Base-by-base conservation (phyloP, 129 eudicot genomes). In the Tagetes erecta region DNA sequence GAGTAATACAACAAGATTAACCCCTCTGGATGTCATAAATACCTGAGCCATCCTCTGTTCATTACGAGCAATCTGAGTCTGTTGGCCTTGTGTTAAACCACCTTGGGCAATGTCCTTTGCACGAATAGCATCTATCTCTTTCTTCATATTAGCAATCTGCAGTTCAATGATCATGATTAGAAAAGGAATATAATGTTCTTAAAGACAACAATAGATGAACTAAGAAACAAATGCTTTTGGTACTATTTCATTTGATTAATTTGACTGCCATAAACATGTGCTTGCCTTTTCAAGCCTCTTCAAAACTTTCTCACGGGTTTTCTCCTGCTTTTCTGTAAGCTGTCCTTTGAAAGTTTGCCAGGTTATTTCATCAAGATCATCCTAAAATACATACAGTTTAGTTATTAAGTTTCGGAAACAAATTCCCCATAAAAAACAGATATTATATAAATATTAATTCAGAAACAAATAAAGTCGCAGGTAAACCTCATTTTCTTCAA, bases 81-180 rank as follows among this genome's bases (percentile, higher is more conserved):
- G 99, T 57, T 95, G 99, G 14, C 99, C 99, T 78, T 95, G 99
- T 59, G 99, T 95, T 85, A 95, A 82, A 70, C 99, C 99, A 74
- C 99, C 99, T 85, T 95, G 99, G 67, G 99, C 37, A 69, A 95
- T 95, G 68, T 95, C 99, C 88, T 95, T 95, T 0, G 96, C 99
- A 68, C 99, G 97, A 33, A 95, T 95, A 67, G 99, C 97, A 82
- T 89, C 91, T 74, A 95, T 95, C 83, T 95, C 99, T 78, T 95
- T 95, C 82, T 95, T 95, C 99, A 95, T 95, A 78, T 95, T 91
- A 53, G 96, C 88, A 76, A 95, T 86, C 99, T 95, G 83, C 9
- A 81, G 20, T 66, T 80, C 83, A 55, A 60, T 59, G 51, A 73
- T 53, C 45, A 53, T 70, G 40, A 37, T 68, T n/a, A 67, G 50